phyloP scores from a whole-genome alignment of 2,329 filamentous ascomycete species.

The Colletotrichum australisinense region DNA sequence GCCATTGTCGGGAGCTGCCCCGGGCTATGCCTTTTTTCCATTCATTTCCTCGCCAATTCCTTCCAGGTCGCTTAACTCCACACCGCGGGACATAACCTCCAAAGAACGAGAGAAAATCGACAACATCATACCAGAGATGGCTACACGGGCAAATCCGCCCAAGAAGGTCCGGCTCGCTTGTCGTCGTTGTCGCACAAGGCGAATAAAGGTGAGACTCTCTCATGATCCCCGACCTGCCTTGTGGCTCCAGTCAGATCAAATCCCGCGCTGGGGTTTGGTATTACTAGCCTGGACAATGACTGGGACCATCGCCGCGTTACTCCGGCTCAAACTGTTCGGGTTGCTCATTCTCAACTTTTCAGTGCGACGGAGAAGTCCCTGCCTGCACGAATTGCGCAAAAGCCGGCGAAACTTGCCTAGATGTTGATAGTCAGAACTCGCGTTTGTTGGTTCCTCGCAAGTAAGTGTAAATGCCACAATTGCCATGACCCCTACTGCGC shows the following conservation, averaged over 20 bases:
- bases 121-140: background rate
- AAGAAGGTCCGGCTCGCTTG: slow-evolving; percentile 53
- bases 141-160: slow-evolving; percentile 30
- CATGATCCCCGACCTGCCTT: background rate
- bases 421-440: slow-evolving; percentile 51
- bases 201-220: slow-evolving; percentile 46
- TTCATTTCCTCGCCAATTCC: too few species aligned
- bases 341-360: background rate
- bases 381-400: slow-evolving; percentile 51
- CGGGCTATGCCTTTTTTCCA: too few species aligned
- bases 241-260: background rate
- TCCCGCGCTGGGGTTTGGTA: background rate
- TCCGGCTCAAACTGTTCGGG: background rate
- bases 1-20: too few species aligned
- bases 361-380: slow-evolving; percentile 52
- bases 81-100: too few species aligned
- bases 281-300: background rate
- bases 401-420: slow-evolving; percentile 47
- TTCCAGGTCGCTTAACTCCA: too few species aligned
- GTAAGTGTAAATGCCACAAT: slow-evolving; percentile 35
- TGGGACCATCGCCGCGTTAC: background rate
- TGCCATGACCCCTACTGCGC: too few species aligned
- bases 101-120: too few species aligned
- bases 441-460: slow-evolving; percentile 48
- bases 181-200: slow-evolving; percentile 48